These are phyloP conservation scores for Incumbomyces lentus DNA, from an alignment of 2,329 filamentous ascomycete species.

Conservation along the genomic window DNA sequence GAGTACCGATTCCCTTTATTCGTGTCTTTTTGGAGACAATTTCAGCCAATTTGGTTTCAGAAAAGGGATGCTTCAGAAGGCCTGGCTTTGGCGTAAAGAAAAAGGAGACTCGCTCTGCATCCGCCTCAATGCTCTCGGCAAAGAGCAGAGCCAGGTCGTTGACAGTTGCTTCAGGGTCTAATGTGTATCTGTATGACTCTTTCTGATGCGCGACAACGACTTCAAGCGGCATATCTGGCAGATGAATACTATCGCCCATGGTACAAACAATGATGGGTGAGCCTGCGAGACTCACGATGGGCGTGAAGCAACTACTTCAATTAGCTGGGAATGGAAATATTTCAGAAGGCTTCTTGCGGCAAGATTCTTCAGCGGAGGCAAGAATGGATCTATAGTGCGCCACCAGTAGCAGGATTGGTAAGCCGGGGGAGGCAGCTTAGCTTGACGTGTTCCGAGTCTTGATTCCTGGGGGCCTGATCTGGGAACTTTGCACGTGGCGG, in stretches of 20 bases:
- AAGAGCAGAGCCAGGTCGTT: conserved; percentile 30
- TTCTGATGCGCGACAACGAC: conserved; percentile 48
- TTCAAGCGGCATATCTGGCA: conserved; percentile 18
- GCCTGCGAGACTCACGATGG: too few relatives aligned
- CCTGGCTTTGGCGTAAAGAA: conserved; percentile 39
- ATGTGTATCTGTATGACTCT: conserved; percentile 40
- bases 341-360: too few relatives aligned
- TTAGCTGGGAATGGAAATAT: too few relatives aligned
- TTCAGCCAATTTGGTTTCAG: conserved; percentile 25
- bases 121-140: conserved; percentile 28
- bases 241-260: background rate
- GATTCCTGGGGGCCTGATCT: too few relatives aligned
- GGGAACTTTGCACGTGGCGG: too few relatives aligned
- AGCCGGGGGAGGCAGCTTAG: too few relatives aligned
- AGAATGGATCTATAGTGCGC: too few relatives aligned
- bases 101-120: conserved; percentile 33
- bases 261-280: too few relatives aligned
- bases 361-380: too few relatives aligned
- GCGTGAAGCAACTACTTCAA: too few relatives aligned
- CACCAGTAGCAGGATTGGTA: too few relatives aligned
- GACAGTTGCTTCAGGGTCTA: conserved; percentile 40
- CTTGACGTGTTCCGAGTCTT: too few relatives aligned
- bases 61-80: conserved; percentile 36
- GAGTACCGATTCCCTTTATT: conserved; percentile 37
- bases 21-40: conserved; percentile 33